These are phyloP conservation scores for Fraxinus sp. DNA, from an alignment of 305 asterid species.

Conservation along the genomic window DNA sequence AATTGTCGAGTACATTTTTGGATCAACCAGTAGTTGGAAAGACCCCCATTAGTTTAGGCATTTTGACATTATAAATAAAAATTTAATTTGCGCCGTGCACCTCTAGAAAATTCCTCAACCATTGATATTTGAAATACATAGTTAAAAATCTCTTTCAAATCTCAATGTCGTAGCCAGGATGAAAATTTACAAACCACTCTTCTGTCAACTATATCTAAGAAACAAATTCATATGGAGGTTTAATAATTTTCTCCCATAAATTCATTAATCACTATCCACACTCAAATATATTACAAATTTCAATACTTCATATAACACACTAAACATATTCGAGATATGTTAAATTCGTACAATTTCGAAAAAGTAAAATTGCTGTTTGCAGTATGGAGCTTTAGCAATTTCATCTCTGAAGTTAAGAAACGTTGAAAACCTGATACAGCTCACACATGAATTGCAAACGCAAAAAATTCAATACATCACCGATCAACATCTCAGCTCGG, in stretches of 20 bases:
- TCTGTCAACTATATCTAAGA: constrained; percentile 15
- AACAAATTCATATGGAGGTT: constrained; percentile 22
- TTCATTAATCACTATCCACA: constrained; percentile 26
- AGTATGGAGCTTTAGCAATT: constrained; percentile 67
- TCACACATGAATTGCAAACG: constrained; percentile 91
- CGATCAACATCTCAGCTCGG: constrained; percentile 75
- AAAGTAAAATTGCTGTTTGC: constrained; percentile 27
- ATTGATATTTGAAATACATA: constrained; percentile 18
- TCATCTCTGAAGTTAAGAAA: constrained; percentile 79
- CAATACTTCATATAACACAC: constrained; percentile 19
- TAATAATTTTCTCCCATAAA: constrained; percentile 29
- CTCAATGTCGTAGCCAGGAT: constrained; percentile 28
- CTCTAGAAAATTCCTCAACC: constrained; percentile 13
- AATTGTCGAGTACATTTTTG: neutral
- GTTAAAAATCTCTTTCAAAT: neutral
- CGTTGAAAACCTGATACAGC: constrained; percentile 89
- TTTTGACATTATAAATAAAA: constrained; percentile 12
- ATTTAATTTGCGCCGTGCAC: constrained; percentile 11
- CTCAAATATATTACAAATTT: constrained; percentile 23
- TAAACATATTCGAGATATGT: constrained; percentile 31
- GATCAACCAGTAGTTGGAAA: constrained; percentile 11
- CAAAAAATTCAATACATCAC: constrained; percentile 85
- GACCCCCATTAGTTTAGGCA: neutral
- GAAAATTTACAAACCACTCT: constrained; percentile 14
- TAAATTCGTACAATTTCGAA: constrained; percentile 16